Base-by-base conservation (phyloP, 257 asterid species). In the Craterostigma plantagineum region DNA sequence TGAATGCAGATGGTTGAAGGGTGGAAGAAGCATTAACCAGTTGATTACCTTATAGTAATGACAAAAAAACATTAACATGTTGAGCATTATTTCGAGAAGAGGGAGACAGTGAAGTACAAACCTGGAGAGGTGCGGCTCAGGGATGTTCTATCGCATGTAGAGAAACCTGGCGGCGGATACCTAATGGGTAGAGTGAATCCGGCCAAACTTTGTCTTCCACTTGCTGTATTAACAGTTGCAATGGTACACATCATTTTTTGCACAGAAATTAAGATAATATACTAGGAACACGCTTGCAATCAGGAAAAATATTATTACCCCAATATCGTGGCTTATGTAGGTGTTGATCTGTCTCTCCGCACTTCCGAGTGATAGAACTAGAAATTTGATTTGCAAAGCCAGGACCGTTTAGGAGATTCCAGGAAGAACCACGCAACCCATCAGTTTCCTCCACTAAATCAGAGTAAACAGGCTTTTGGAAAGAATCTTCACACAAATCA, bases 121-220 rank as follows among this genome's bases (percentile, higher is more conserved):
- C 92, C 93, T 53, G 87, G 73, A 16, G 82, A 55, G 35, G 67
- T 48, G 34, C 57, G 75, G 43, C 70, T 50, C 33, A 70, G 55
- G 33, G 58, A 35, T 4, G 62, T 52, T 54, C 77, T 72, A 46
- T 76, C 87, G 35, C 63, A 38, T 46, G 73, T 14, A 1, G 81
- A 65, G 61, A 81, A 86, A 33, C 94, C 93, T 12, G 92, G 93
- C 46, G 94, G 94, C 43, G 81, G 79, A 51, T 73, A 91, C 62
- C 92, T 70, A 33, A 75, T 54, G 57, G 84, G 68, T 52, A 62
- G 55, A 3, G 83, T 57, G 73, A 86, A 75, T 18, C 97, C 92
- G 54, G 72, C 80, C 62, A 73, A 56, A 60, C 69, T 57, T 61
- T 72, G 94, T 46, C 74, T 33, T 60, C 80, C 78, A 43, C 59